Conservation (phyloP, 2,329 filamentous ascomycete species). For the Xylaria sp. region DNA sequence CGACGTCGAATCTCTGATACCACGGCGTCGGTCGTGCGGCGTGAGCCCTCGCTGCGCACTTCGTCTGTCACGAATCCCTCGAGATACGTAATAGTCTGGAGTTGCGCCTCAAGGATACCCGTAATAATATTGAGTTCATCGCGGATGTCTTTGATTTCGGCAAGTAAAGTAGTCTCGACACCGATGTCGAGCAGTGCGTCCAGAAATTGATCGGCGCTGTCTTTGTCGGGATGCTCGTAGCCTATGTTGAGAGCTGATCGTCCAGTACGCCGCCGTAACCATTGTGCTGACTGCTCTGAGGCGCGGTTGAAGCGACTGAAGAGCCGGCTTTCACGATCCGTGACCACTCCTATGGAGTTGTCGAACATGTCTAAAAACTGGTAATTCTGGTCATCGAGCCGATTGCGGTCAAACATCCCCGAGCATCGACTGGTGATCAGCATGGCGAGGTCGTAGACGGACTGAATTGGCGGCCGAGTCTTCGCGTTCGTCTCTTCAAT, state of each 20-base stretch:
- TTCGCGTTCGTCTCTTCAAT: constrained; percentile 75
- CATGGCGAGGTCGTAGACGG: constrained; percentile 71
- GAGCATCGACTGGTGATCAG: constrained; percentile 70
- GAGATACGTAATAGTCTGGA: constrained; percentile 59
- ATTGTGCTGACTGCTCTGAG: constrained; percentile 65
- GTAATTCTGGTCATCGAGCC: constrained; percentile 67
- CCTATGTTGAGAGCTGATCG: constrained; percentile 31
- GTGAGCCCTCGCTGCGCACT: constrained; percentile 44
- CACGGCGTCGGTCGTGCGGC: constrained; percentile 40
- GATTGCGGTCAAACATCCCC: constrained; percentile 69
- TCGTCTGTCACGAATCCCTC: constrained; percentile 56
- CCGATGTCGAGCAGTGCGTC: constrained; percentile 69
- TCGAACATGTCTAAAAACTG: constrained; percentile 77
- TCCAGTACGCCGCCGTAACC: constrained; percentile 52
- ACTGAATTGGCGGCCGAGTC: constrained; percentile 67
- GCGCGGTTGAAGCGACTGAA: constrained; percentile 70
- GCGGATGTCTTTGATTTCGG: constrained; percentile 74
- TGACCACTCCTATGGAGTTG: constrained; percentile 66
- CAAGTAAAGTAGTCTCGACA: constrained; percentile 68
- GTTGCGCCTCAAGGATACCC: constrained; percentile 63
- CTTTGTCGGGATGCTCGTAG: constrained; percentile 36
- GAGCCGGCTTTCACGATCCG: constrained; percentile 66
- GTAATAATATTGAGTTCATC: constrained; percentile 74
- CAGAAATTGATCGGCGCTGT: constrained; percentile 56
- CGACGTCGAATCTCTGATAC: constrained; percentile 63